Evolutionary conservation across 179 eudicot genomes (phyloP).

Genomic region (Camellia oleifera): DNA sequence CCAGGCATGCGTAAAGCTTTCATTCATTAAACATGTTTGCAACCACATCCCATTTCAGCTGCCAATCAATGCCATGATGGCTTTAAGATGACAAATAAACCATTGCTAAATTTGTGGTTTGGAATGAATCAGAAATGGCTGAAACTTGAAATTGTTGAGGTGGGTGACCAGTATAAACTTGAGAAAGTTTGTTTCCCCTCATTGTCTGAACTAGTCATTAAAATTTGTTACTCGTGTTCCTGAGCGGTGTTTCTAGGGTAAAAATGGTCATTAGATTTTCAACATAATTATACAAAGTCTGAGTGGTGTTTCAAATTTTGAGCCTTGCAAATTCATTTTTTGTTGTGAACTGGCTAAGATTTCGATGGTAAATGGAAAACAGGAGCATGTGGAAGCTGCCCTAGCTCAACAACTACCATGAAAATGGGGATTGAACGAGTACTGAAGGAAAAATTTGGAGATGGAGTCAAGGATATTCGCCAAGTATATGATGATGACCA

Average conservation of each 20-base stretch:
- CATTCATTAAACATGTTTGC: background rate
- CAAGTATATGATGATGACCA: constrained; percentile 65
- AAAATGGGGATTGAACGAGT: constrained; percentile 89
- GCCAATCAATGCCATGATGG: background rate
- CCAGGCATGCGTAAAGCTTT: background rate
- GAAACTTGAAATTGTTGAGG: background rate
- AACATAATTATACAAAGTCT: background rate
- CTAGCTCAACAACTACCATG: constrained; percentile 96
- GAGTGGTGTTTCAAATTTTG: background rate
- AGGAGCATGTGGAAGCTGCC: constrained; percentile 96
- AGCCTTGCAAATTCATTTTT: background rate
- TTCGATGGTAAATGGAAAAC: constrained; percentile 13
- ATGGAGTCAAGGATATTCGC: constrained; percentile 67
- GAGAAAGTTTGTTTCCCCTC: background rate
- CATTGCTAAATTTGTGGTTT: background rate
- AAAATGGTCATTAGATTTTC: background rate
- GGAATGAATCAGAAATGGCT: background rate
- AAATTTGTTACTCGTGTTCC: background rate
- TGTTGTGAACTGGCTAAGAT: constrained; percentile 1
- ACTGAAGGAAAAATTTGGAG: constrained; percentile 89
- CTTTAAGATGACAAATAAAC: background rate
- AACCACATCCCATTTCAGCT: background rate
- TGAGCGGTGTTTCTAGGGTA: background rate
- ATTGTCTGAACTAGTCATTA: constrained; percentile 6
- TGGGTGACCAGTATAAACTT: background rate